phyloP scores from a whole-genome alignment of 169 alveolate genomes.

The Perkinsus marinus region DNA sequence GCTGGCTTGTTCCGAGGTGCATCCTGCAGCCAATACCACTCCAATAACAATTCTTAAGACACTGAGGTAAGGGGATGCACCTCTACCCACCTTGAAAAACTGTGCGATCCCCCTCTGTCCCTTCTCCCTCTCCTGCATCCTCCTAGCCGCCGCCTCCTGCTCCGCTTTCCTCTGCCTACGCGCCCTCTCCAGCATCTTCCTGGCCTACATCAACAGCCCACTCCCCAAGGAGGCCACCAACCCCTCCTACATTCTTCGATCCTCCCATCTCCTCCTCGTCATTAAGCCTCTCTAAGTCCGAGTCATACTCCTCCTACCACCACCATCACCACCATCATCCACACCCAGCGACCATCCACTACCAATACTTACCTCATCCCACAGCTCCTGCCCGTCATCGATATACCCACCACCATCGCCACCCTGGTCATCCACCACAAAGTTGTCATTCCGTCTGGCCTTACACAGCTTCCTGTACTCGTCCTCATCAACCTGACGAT shows the following conservation, averaged over 20 bases:
- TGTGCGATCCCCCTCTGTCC: not conserved
- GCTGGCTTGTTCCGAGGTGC: not conserved
- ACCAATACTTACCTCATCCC: conserved; percentile 6
- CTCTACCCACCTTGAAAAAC: not conserved
- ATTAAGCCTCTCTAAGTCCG: not conserved
- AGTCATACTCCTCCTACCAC: not conserved
- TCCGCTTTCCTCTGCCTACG: not conserved
- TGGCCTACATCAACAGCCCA: not conserved
- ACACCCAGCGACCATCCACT: not conserved
- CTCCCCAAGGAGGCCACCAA: not conserved
- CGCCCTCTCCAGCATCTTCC: not conserved
- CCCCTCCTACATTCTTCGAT: conserved; percentile 2
- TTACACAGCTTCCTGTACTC: conserved; percentile 9
- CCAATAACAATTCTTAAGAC: not conserved
- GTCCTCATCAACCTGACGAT: conserved; percentile 2
- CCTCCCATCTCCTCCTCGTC: not conserved
- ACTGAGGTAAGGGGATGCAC: not conserved
- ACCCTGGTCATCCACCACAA: conserved; percentile 9
- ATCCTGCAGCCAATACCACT: not conserved
- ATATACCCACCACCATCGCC: conserved; percentile 12
- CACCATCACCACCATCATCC: not conserved
- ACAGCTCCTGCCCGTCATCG: conserved; percentile 25
- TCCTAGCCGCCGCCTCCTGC: conserved; percentile 11
- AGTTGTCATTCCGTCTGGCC: conserved; percentile 6
- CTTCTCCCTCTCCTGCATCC: conserved; percentile 3